Percentiles rank a stretch among this genome's conserved stretches.
phyloP scores from a whole-genome alignment of 2,329 filamentous ascomycete genomes.

The Fusarium pseudoanthophilum region DNA sequence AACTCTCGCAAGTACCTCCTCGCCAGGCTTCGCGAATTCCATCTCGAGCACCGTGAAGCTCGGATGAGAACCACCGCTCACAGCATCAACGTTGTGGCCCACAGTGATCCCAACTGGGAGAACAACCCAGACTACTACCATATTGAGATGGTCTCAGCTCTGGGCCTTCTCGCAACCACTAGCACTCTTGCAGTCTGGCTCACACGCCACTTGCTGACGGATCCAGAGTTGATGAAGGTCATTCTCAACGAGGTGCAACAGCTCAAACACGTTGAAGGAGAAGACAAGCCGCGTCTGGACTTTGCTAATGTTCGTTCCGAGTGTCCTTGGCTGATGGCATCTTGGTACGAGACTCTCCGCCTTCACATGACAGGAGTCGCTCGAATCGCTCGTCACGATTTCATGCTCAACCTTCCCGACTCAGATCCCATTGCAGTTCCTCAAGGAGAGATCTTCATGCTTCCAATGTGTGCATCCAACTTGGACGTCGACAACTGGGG shows the following conservation, averaged over 20 bases:
- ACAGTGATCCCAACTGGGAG: slow-evolving; percentile 46
- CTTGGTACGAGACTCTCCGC: slow-evolving; percentile 48
- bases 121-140: slow-evolving; percentile 48
- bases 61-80: slow-evolving; percentile 43
- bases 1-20: slow-evolving; percentile 43
- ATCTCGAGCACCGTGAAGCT: slow-evolving; percentile 39
- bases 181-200: slow-evolving; percentile 48
- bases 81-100: slow-evolving; percentile 46
- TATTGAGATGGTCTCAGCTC: slow-evolving; percentile 48
- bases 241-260: slow-evolving; percentile 40
- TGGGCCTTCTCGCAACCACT: slow-evolving; percentile 47
- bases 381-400: slow-evolving; percentile 45
- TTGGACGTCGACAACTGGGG: slow-evolving; percentile 45
- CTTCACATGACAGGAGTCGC: slow-evolving; percentile 49
- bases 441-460: slow-evolving; percentile 47
- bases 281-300: slow-evolving; percentile 33
- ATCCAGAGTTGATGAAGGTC: slow-evolving; percentile 29
- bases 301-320: slow-evolving; percentile 38
- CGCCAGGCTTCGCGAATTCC: slow-evolving; percentile 41
- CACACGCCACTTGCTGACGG: slow-evolving; percentile 43
- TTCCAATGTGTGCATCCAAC: slow-evolving; percentile 49
- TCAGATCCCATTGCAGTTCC: slow-evolving; percentile 36
- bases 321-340: slow-evolving; percentile 47
- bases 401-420: slow-evolving; percentile 36
- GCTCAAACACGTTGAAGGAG: slow-evolving; percentile 21